Evolutionary conservation across 495 filamentous ascomycete genomes (phyloP).

Genomic region (Trichoderma reesei): DNA sequence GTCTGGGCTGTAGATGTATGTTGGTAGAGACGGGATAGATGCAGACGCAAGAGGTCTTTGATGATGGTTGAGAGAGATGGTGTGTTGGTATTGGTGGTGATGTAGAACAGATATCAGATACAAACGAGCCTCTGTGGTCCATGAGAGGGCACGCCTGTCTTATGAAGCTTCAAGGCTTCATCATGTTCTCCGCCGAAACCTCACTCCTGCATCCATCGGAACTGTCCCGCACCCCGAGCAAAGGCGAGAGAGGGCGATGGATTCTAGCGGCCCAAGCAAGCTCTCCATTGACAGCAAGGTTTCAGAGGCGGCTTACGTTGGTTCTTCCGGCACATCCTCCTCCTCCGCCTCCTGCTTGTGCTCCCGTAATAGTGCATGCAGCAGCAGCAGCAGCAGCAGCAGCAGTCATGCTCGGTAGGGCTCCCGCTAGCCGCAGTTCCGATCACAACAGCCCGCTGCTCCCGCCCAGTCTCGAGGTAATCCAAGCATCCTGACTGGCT

Average conservation of each 20-base stretch:
- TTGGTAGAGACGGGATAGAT: not conserved
- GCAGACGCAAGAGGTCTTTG: no score
- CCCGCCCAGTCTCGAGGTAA: not conserved
- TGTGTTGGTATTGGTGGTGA: no score
- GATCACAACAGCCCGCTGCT: not conserved
- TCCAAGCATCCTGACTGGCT: not conserved
- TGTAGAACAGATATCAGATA: not conserved
- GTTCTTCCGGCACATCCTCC: not conserved
- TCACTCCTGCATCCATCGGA: not conserved
- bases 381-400: not conserved
- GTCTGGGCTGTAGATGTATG: not conserved
- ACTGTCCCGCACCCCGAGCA: not conserved
- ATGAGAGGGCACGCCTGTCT: not conserved
- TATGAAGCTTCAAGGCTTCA: not conserved
- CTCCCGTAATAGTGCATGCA: no score
- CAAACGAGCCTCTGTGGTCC: not conserved
- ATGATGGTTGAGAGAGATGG: no score
- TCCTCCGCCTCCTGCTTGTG: no score
- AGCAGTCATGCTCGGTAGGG: no score
- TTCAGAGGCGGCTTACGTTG: constrained; percentile 6
- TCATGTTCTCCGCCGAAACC: not conserved
- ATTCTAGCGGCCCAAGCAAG: not conserved
- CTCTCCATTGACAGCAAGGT: not conserved
- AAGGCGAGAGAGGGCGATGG: not conserved
- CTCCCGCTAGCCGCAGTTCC: not conserved